These are phyloP conservation scores for Dictyostelium brefeldianum DNA, from an alignment of 78 protist species.

Conservation along the genomic window DNA sequence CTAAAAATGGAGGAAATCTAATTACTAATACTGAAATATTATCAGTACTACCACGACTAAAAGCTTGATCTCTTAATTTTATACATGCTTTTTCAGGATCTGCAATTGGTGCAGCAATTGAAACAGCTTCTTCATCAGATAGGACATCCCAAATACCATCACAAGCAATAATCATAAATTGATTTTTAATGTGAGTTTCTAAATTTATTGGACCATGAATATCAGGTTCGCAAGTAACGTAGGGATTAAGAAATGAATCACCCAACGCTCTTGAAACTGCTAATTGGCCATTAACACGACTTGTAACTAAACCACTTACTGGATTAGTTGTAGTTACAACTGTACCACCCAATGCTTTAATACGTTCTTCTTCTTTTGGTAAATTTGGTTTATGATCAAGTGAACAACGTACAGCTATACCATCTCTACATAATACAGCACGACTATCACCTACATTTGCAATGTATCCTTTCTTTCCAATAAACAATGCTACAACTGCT, in stretches of 20 bases:
- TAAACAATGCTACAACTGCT: constrained; percentile 74
- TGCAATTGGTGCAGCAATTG: constrained; percentile 40
- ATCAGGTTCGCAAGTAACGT: constrained; percentile 83
- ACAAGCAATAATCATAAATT: constrained; percentile 87
- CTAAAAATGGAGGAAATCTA: constrained; percentile 35
- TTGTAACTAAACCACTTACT: constrained; percentile 21
- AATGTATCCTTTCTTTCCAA: constrained; percentile 77
- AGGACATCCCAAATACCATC: constrained; percentile 93
- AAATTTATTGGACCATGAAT: constrained; percentile 76
- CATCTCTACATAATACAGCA: constrained; percentile 84
- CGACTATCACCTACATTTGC: constrained; percentile 92
- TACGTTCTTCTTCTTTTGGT: constrained; percentile 83
- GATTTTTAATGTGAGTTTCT: constrained; percentile 67
- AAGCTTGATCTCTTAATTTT: constrained; percentile 88
- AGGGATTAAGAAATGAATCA: constrained; percentile 78
- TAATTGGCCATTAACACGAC: constrained; percentile 85
- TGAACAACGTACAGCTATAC: constrained; percentile 71
- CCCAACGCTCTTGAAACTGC: constrained; percentile 91
- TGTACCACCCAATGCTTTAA: constrained; percentile 77
- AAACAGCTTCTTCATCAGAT: constrained; percentile 87
- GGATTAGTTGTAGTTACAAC: constrained; percentile 40
- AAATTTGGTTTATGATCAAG: constrained; percentile 87
- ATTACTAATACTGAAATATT: constrained; percentile 83
- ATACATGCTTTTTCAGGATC: constrained; percentile 88
- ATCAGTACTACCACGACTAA: constrained; percentile 85